Evolutionary conservation across 2,329 filamentous ascomycete genomes (phyloP).

Genomic region (Bipolaris victoriae): DNA sequence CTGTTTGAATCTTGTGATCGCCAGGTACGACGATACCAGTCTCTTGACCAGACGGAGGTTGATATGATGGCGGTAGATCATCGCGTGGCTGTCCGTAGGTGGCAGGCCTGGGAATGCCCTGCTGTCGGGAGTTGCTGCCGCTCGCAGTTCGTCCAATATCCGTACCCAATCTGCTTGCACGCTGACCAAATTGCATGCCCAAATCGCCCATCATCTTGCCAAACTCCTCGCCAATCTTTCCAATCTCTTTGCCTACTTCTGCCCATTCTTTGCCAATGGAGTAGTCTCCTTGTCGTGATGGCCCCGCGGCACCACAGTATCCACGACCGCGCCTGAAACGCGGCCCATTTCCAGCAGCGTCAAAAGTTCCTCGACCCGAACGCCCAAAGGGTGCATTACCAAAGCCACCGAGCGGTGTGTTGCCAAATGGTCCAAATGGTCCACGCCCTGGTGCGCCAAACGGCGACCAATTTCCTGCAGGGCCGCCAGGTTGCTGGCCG

Average conservation of each 20-base stretch:
- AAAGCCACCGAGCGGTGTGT: slow-evolving; percentile 18
- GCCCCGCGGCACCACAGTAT: slow-evolving; percentile 6
- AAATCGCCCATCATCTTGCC: slow-evolving; percentile 38
- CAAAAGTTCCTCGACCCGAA: slow-evolving; percentile 11
- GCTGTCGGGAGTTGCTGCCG: slow-evolving; percentile 7
- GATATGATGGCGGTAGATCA: slow-evolving; percentile 27
- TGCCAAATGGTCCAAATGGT: slow-evolving; percentile 19
- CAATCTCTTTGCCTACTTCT: slow-evolving; percentile 18
- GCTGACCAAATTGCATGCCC: slow-evolving; percentile 40
- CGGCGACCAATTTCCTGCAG: slow-evolving; percentile 19
- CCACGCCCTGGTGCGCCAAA: slow-evolving; percentile 23
- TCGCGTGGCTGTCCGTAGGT: slow-evolving; percentile 4
- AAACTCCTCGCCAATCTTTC: slow-evolving; percentile 41
- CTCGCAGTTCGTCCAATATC: slow-evolving; percentile 22
- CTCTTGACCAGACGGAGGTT: slow-evolving; percentile 25
- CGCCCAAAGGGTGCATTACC: slow-evolving; percentile 20
- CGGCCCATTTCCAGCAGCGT: slow-evolving; percentile 9
- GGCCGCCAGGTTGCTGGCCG: neutral
- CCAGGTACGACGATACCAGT: slow-evolving; percentile 22
- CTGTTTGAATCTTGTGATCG: slow-evolving; percentile 9
- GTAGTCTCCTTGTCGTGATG: slow-evolving; percentile 9
- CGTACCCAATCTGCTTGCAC: slow-evolving; percentile 29
- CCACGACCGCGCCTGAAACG: slow-evolving; percentile 9
- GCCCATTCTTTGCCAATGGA: slow-evolving; percentile 14
- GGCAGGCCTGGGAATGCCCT: neutral